These are phyloP conservation scores for Trypanosoma lewisi DNA, from an alignment of 208 protist species.

Conservation along the genomic window DNA sequence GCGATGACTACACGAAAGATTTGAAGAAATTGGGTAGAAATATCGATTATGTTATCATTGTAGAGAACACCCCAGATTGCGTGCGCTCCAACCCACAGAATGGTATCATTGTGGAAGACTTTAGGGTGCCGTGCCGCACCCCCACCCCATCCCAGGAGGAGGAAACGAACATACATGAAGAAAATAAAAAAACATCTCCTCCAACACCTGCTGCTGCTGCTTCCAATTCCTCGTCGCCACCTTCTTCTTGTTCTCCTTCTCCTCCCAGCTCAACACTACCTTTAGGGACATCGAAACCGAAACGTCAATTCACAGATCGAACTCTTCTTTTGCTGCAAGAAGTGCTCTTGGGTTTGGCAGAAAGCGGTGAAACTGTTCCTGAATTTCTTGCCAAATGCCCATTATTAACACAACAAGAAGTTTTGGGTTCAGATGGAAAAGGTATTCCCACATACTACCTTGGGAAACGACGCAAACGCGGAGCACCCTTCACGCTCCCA, in stretches of 20 bases:
- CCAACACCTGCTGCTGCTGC: not conserved
- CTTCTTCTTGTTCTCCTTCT: not conserved
- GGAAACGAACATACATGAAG: not conserved
- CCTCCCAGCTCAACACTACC: no score
- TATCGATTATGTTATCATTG: slow-evolving; percentile 80
- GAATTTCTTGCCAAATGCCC: slow-evolving; percentile 71
- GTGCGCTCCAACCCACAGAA: slow-evolving; percentile 78
- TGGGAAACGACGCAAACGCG: slow-evolving; percentile 57
- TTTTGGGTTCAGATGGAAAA: slow-evolving; percentile 53
- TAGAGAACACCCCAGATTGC: slow-evolving; percentile 89
- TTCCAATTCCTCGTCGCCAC: not conserved
- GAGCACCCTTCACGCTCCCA: slow-evolving; percentile 11
- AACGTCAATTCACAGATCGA: slow-evolving; percentile 53
- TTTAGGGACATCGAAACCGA: slow-evolving; percentile 21
- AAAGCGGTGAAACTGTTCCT: slow-evolving; percentile 75
- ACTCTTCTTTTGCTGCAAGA: slow-evolving; percentile 77
- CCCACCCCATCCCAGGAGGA: slow-evolving; percentile 9
- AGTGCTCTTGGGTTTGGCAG: slow-evolving; percentile 56
- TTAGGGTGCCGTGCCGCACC: slow-evolving; percentile 48
- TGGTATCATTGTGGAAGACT: slow-evolving; percentile 85
- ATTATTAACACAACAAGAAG: slow-evolving; percentile 53
- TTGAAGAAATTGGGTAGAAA: slow-evolving; percentile 71
- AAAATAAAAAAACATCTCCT: not conserved
- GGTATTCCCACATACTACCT: slow-evolving; percentile 78
- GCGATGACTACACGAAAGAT: slow-evolving; percentile 86